Evolutionary conservation across 2,329 filamentous ascomycete genomes (phyloP).

Genomic region (Curvularia verruculosa): DNA sequence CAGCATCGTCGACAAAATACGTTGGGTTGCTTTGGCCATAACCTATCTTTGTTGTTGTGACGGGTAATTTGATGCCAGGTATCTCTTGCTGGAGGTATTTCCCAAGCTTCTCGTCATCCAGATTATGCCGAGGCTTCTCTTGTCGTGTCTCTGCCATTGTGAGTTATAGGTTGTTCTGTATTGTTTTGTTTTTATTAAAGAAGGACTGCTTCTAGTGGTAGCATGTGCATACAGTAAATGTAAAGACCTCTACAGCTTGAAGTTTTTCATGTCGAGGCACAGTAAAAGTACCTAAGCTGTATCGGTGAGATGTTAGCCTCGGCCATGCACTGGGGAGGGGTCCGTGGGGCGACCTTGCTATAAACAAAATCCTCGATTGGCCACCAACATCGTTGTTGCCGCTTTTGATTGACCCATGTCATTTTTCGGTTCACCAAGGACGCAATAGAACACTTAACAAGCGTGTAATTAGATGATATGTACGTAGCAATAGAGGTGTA

Average conservation of each 20-base stretch:
- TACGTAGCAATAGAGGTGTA: constrained; percentile 4
- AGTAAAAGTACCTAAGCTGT: constrained; percentile 16
- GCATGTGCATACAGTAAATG: background rate
- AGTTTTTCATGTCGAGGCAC: background rate
- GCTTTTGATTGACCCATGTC: background rate
- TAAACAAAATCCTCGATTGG: background rate
- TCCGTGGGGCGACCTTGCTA: constrained; percentile 15
- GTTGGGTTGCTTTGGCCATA: constrained; percentile 98
- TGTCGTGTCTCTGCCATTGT: constrained; percentile 22
- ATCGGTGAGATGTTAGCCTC: constrained; percentile 30
- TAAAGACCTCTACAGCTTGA: constrained; percentile 1
- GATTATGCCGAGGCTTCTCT: constrained; percentile 34
- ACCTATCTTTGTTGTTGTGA: constrained; percentile 70
- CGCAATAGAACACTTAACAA: background rate
- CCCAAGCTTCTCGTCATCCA: constrained; percentile 40
- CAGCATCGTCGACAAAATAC: constrained; percentile 77
- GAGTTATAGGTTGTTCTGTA: background rate
- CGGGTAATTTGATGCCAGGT: constrained; percentile 31
- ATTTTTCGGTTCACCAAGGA: background rate
- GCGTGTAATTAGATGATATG: background rate
- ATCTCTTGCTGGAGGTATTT: constrained; percentile 38
- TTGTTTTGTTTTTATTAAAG: no score
- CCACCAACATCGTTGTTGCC: background rate
- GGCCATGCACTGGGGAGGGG: constrained; percentile 16
- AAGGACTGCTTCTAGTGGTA: background rate